Conservation (phyloP, 106 monocot species). For the Posidonia australis region DNA sequence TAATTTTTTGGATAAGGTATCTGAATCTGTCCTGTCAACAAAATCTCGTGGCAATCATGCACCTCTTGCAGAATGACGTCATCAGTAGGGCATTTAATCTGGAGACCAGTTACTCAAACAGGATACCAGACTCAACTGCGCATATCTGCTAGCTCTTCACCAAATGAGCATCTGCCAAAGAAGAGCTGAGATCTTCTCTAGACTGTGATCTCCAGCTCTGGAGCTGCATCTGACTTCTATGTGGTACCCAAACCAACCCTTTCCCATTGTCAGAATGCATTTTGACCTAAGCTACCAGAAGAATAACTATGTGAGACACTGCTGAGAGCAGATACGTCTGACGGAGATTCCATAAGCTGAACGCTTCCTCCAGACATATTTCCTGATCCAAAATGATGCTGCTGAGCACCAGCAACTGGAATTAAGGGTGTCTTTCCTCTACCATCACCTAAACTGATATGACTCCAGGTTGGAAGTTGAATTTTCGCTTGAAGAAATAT, state of each 20-base stretch:
- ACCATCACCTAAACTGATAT: constrained; percentile 25
- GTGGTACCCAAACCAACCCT: constrained; percentile 47
- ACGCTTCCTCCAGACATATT: constrained; percentile 29
- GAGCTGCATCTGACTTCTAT: constrained; percentile 54
- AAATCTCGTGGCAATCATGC: neutral
- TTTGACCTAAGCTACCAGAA: constrained; percentile 69
- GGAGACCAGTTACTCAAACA: neutral
- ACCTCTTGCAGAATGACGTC: neutral
- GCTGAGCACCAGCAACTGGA: constrained; percentile 47
- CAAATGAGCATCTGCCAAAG: constrained; percentile 54
- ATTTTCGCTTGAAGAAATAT: too few species aligned
- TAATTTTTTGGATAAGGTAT: neutral
- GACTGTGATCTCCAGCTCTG: constrained; percentile 89
- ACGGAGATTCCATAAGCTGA: constrained; percentile 42
- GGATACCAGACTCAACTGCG: neutral
- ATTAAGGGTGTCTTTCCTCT: constrained; percentile 72
- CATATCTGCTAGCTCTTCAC: neutral
- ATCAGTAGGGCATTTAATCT: neutral
- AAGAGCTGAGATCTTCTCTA: constrained; percentile 78
- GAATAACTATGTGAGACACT: constrained; percentile 70
- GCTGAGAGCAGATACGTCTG: constrained; percentile 14
- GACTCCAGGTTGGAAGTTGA: too few species aligned
- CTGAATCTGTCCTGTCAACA: neutral
- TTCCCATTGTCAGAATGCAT: constrained; percentile 50
- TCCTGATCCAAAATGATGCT: constrained; percentile 46